Conservation (phyloP, 768 basidiomycete species). For the Dioszegia crocea region DNA sequence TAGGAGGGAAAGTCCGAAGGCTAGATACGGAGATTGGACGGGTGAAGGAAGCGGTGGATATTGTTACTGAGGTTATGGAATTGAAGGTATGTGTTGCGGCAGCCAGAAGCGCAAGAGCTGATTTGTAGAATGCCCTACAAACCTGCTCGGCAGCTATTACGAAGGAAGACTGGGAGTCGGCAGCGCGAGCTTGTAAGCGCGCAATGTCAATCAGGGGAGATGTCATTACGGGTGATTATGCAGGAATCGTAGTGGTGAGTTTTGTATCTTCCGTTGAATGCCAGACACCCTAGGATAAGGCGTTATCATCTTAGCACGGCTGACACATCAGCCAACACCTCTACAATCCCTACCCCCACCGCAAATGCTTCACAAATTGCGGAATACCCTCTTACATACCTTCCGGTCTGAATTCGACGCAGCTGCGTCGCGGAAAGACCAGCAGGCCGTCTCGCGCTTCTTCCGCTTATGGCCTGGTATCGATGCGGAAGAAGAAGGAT, state of each 20-base stretch:
- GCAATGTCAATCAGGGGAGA: conserved; percentile 79
- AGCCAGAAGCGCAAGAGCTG: neutral
- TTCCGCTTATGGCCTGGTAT: conserved; percentile 97
- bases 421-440: conserved; percentile 75
- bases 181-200: conserved; percentile 80
- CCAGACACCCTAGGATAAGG: no score
- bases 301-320: no score
- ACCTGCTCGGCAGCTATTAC: conserved; percentile 64
- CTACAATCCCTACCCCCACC: conserved; percentile 80
- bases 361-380: conserved; percentile 71
- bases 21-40: conserved; percentile 91
- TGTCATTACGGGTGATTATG: conserved; percentile 77
- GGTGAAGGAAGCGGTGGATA: conserved; percentile 82
- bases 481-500: conserved; percentile 84
- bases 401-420: conserved; percentile 76
- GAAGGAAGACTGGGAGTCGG: conserved; percentile 89
- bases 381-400: conserved; percentile 67
- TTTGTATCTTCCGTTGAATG: neutral
- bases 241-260: conserved; percentile 78
- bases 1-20: conserved; percentile 81
- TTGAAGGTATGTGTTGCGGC: conserved; percentile 65
- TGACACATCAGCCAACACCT: conserved; percentile 68
- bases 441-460: conserved; percentile 81
- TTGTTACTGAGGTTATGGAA: conserved; percentile 88
- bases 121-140: conserved; percentile 60